Percentiles rank a stretch among this genome's conserved stretches.
Conservation (phyloP, 192 early-diverging fungal genomes). For the Chytriomyces confervae region DNA sequence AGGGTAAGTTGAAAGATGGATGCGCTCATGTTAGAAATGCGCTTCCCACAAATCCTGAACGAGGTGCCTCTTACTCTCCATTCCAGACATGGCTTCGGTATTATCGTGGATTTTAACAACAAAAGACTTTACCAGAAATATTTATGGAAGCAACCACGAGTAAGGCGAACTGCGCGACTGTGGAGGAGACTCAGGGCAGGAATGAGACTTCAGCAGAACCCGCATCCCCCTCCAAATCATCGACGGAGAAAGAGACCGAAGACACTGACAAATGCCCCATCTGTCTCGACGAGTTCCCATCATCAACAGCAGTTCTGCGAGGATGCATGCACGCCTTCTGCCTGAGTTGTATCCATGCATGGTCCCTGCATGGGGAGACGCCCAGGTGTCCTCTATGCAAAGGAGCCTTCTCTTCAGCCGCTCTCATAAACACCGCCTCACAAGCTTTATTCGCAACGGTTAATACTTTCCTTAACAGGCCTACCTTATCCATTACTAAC, state of each 20-base stretch:
- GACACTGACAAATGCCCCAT: constrained; percentile 31
- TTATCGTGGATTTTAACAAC: neutral
- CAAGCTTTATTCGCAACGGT: constrained; percentile 11
- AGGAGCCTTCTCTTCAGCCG: neutral
- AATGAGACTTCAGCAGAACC: neutral
- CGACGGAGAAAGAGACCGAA: neutral
- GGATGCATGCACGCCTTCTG: constrained; percentile 49
- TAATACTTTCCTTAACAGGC: neutral
- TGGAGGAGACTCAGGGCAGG: too few species aligned
- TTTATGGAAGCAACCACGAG: too few species aligned
- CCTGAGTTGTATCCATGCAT: constrained; percentile 46
- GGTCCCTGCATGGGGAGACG: constrained; percentile 23
- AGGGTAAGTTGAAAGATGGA: neutral
- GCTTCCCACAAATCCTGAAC: neutral
- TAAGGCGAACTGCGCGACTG: too few species aligned
- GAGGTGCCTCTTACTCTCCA: constrained; percentile 14
- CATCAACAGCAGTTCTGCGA: constrained; percentile 13
- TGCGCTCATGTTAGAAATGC: neutral
- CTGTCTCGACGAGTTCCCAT: constrained; percentile 33
- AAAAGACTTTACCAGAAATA: neutral
- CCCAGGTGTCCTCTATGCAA: constrained; percentile 50
- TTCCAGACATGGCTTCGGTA: constrained; percentile 10
- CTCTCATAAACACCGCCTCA: constrained; percentile 14
- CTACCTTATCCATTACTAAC: too few species aligned
- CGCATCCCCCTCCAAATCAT: neutral